Evolutionary conservation across 768 basidiomycete species (phyloP).

Genomic region (Candolleomyces aberdarensis): DNA sequence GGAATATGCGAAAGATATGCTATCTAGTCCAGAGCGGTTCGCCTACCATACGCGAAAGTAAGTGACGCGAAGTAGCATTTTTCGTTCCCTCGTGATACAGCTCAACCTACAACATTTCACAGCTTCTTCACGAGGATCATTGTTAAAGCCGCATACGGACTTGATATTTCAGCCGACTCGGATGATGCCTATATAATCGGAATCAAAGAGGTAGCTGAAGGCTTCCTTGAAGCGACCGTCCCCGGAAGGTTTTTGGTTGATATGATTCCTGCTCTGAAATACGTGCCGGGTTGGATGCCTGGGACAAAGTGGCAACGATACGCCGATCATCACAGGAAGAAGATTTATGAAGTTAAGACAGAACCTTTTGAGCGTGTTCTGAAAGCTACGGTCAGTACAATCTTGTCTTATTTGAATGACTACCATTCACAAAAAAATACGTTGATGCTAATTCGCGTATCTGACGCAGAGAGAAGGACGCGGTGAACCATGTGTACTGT

Average conservation of each 20-base stretch:
- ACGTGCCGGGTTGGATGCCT: slow-evolving; percentile 38
- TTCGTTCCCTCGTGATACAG: too few relatives aligned
- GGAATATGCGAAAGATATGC: too few relatives aligned
- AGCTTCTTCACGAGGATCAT: too few relatives aligned
- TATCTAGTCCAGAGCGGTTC: too few relatives aligned
- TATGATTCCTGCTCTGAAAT: slow-evolving; percentile 21
- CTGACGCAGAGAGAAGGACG: background rate
- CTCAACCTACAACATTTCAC: too few relatives aligned
- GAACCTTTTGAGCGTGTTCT: slow-evolving; percentile 35
- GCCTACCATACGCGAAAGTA: too few relatives aligned
- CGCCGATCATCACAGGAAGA: slow-evolving; percentile 30
- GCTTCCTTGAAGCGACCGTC: slow-evolving; percentile 10
- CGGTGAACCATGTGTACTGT: background rate
- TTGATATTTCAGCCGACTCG: too few relatives aligned
- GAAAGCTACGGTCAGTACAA: slow-evolving; percentile 25
- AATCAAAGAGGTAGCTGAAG: too few relatives aligned
- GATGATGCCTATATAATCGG: too few relatives aligned
- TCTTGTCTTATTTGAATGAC: background rate
- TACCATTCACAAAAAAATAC: too few relatives aligned
- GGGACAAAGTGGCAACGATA: slow-evolving; percentile 41
- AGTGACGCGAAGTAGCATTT: too few relatives aligned
- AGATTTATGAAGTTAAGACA: slow-evolving; percentile 30
- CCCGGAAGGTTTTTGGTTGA: slow-evolving; percentile 31
- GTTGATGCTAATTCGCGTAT: background rate
- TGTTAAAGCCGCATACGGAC: too few relatives aligned